phyloP scores from a whole-genome alignment of 2,329 filamentous ascomycete species.

The Moelleriella libera region DNA sequence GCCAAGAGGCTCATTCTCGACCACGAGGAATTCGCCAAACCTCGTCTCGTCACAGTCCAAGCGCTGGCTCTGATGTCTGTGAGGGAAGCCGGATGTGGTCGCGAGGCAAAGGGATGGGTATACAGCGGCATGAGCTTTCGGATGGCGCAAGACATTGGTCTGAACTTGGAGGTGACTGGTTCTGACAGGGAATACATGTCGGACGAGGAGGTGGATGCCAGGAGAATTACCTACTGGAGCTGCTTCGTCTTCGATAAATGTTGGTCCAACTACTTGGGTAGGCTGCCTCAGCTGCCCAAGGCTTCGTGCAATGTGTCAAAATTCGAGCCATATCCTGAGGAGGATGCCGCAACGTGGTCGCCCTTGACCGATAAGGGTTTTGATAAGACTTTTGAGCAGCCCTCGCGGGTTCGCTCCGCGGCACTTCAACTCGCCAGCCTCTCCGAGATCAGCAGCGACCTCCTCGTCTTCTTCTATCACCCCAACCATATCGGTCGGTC shows the following conservation, averaged over 20 bases:
- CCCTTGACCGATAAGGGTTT: conserved; percentile 79
- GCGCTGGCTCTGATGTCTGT: conserved; percentile 93
- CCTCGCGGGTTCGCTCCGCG: conserved; percentile 68
- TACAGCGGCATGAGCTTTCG: conserved; percentile 98
- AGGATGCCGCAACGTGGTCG: conserved; percentile 76
- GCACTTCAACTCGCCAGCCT: conserved; percentile 70
- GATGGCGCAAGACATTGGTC: conserved; percentile 87
- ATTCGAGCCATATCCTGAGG: conserved; percentile 78
- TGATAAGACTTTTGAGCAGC: conserved; percentile 58
- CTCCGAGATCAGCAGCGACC: conserved; percentile 86
- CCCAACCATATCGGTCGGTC: conserved; percentile 50
- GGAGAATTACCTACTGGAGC: conserved; percentile 91
- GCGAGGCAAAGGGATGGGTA: conserved; percentile 94
- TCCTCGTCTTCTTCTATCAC: conserved; percentile 84
- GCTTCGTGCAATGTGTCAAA: conserved; percentile 74
- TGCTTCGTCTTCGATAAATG: conserved; percentile 98
- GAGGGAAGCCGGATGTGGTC: conserved; percentile 82
- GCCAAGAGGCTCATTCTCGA: conserved; percentile 81
- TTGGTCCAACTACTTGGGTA: conserved; percentile 94
- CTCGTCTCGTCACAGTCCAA: conserved; percentile 79
- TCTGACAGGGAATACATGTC: conserved; percentile 48
- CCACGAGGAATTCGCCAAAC: conserved; percentile 85
- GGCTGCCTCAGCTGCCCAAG: conserved; percentile 72
- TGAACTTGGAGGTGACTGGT: conserved; percentile 69
- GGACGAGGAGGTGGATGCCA: conserved; percentile 77